Evolutionary conservation across 371 early-diverging fungal genomes (phyloP), one percentile per base, ranked within the genome.

Genomic region (Mortierella sp.): DNA sequence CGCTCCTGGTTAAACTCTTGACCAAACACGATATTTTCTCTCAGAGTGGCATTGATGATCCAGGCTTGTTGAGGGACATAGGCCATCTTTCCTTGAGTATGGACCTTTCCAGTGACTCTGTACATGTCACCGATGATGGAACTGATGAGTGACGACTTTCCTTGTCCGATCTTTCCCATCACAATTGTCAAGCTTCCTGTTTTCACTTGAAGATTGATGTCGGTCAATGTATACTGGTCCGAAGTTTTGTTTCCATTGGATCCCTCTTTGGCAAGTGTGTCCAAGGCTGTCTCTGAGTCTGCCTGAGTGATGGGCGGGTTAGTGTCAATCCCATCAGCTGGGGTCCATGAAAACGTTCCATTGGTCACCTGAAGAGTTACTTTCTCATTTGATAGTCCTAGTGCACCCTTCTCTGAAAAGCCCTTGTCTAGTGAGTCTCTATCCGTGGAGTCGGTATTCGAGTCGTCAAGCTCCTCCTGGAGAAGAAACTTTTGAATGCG

Each of bases 1-100:
- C 90, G 92, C 19, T 82, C 82, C 26, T 82, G 84, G 55, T 96
- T 93, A 71, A 82, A 93, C 5, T 85, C 86, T 71, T 84, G 83
- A 18, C 97, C 97, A 89, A 98, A 97, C 16, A 93, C 75, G 70
- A 98, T 93, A 77, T 98, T 98, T 43, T 96, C 95, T 26, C 92
- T 85, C 9, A 98, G 60, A 1, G 95, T 91, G 28, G 91, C 91
- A 69, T 95, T 95, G 90, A 93, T 91, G 43, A 98, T 92, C 96
- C 96, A 97, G 21, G 97, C 89, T 53, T 76, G 87, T 80, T 97
- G 96, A n/a, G 94, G 88, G 0, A 92, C 95, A 79, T 96, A 97
- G 3, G 83, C 86, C 19, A 87, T 64, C 6, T 71, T 57, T 4
- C 86, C 87, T 18, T 75, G 75, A 16, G 84, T 30, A 7, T 68